Conservation (phyloP, 2,329 filamentous ascomycete genomes). For the Trichoderma citrinoviride region DNA sequence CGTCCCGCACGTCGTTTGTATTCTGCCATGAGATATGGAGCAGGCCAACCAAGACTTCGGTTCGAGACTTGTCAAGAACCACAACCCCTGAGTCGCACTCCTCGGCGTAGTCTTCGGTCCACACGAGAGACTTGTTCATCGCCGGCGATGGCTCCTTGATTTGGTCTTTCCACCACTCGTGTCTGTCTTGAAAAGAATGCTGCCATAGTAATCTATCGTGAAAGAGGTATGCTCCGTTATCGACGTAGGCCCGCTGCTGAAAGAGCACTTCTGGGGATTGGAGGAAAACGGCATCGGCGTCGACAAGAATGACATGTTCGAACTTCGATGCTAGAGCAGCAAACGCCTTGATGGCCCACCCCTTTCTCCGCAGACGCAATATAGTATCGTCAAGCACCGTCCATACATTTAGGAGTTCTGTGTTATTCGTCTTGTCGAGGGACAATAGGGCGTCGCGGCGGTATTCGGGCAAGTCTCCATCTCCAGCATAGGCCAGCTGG, state of each 20-base stretch:
- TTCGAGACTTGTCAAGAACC: constrained; percentile 40
- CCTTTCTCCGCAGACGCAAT: constrained; percentile 32
- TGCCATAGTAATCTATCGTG: constrained; percentile 44
- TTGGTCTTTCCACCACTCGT: constrained; percentile 40
- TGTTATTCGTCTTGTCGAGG: constrained; percentile 24
- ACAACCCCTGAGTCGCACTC: constrained; percentile 44
- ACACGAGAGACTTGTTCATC: constrained; percentile 38
- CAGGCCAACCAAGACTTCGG: constrained; percentile 39
- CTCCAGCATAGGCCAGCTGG: constrained; percentile 39
- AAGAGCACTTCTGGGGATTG: constrained; percentile 38
- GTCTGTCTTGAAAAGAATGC: constrained; percentile 34
- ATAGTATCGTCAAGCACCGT: constrained; percentile 35
- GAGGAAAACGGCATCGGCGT: constrained; percentile 41
- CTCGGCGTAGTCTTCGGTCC: constrained; percentile 41
- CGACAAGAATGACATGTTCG: constrained; percentile 39
- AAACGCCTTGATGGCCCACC: constrained; percentile 44
- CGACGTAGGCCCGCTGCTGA: constrained; percentile 31
- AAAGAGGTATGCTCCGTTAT: constrained; percentile 39
- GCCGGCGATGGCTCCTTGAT: constrained; percentile 36
- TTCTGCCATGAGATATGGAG: constrained; percentile 48
- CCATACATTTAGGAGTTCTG: constrained; percentile 36
- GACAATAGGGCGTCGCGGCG: constrained; percentile 29
- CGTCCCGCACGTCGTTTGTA: constrained; percentile 38
- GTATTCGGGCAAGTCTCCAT: constrained; percentile 30
- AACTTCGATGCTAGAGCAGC: constrained; percentile 38